Percentiles rank a stretch among this genome's conserved stretches.
Conservation (phyloP, 345 rosid species). For the Jatropha curcas region DNA sequence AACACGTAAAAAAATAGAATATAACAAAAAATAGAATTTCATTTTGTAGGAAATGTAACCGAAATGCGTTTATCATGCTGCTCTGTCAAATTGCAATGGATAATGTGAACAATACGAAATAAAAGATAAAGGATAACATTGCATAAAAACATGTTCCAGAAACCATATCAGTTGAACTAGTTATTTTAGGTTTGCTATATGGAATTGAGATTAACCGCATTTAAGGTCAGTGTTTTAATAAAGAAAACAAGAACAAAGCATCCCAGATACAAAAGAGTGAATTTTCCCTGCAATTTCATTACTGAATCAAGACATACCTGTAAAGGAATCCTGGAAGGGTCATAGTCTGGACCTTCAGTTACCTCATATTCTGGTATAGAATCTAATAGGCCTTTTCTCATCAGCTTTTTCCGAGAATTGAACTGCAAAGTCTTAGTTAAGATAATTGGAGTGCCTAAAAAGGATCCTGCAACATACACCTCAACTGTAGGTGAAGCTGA, state of each 20-base stretch:
- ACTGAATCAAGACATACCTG: conserved; percentile 18
- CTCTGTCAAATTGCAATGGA: background rate
- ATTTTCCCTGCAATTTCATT: background rate
- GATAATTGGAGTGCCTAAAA: conserved; percentile 30
- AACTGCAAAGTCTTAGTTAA: conserved; percentile 29
- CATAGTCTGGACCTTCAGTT: conserved; percentile 13
- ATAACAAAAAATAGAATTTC: too few relatives aligned
- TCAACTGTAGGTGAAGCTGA: conserved; percentile 22
- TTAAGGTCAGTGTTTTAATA: background rate
- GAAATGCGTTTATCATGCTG: conserved; percentile 1
- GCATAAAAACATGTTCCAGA: background rate
- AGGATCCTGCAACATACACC: conserved; percentile 36
- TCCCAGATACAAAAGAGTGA: background rate
- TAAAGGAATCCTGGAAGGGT: conserved; percentile 8
- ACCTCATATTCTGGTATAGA: conserved; percentile 28
- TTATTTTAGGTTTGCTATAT: too few relatives aligned
- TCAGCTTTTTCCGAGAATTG: conserved; percentile 1
- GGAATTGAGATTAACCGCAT: background rate
- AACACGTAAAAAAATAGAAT: too few relatives aligned
- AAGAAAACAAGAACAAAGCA: conserved; percentile 1
- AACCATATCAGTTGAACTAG: too few relatives aligned
- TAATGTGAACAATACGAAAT: conserved; percentile 1
- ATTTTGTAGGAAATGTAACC: background rate
- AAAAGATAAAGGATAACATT: background rate
- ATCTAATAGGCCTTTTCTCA: conserved; percentile 21